A percentile compares a stretch with the other conserved stretches of the same genome.
These are phyloP conservation scores for Elongisporangium anandrum DNA, from an alignment of 352 stramenopile genomes.

Conservation along the genomic window DNA sequence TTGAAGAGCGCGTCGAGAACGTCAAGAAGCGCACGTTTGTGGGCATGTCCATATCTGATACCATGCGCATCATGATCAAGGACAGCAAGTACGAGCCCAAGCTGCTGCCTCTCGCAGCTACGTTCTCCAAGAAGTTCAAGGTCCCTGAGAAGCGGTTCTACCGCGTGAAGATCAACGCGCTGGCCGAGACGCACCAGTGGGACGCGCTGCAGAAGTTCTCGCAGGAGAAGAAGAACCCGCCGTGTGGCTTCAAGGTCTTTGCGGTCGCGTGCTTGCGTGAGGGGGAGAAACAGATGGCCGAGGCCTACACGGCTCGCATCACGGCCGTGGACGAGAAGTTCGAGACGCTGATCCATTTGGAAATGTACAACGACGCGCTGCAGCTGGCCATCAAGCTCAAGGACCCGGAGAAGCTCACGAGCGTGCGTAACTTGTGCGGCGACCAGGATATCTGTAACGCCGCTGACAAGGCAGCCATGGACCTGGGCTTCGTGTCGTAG, in stretches of 20 bases:
- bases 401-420: constrained; percentile 84
- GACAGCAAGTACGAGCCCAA: constrained; percentile 84
- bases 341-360: constrained; percentile 80
- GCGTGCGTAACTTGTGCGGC: constrained; percentile 73
- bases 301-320: constrained; percentile 78
- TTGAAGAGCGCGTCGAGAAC: constrained; percentile 79
- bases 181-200: constrained; percentile 84
- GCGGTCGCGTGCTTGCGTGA: constrained; percentile 71
- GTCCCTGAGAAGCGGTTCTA: constrained; percentile 90
- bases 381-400: constrained; percentile 84
- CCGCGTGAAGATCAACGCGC: constrained; percentile 87
- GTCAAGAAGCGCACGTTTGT: constrained; percentile 79
- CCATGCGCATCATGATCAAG: constrained; percentile 73
- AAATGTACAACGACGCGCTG: constrained; percentile 80
- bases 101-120: constrained; percentile 52
- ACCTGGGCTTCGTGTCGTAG: constrained; percentile 77
- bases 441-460: constrained; percentile 71
- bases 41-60: constrained; percentile 83
- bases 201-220: constrained; percentile 86
- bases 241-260: constrained; percentile 84
- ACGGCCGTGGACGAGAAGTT: constrained; percentile 84
- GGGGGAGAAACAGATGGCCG: constrained; percentile 77
- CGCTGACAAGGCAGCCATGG: constrained; percentile 75
- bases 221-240: constrained; percentile 80
- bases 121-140: constrained; percentile 87